phyloP scores from a whole-genome alignment of 345 rosid species.

The Melastoma malabathricum region DNA sequence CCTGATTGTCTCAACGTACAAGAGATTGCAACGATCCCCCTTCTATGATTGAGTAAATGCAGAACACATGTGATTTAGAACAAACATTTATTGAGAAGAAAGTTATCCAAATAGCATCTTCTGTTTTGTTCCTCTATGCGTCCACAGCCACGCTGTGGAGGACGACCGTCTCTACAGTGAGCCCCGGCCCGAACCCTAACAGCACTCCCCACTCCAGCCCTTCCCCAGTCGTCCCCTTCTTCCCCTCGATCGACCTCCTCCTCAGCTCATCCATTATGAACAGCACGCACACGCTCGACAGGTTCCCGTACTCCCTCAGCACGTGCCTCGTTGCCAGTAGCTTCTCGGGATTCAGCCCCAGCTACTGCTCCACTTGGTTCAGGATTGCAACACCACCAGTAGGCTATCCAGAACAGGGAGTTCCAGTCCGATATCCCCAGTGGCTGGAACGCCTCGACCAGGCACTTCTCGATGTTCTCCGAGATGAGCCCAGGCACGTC shows the following conservation, averaged over 20 bases:
- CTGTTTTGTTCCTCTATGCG: background rate
- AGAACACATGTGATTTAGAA: too few relatives aligned
- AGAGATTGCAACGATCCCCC: too few relatives aligned
- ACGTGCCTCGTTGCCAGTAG: constrained; percentile 25
- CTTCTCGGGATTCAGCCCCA: constrained; percentile 22
- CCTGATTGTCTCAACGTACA: too few relatives aligned
- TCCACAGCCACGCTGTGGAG: constrained; percentile 18
- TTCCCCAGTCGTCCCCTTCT: constrained; percentile 23
- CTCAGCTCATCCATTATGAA: constrained; percentile 38
- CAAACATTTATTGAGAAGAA: background rate
- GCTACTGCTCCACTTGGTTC: constrained; percentile 26
- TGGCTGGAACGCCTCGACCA: constrained; percentile 26
- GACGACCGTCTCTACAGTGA: constrained; percentile 35
- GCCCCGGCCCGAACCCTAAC: constrained; percentile 38
- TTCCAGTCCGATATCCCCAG: constrained; percentile 36
- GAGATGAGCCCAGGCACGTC: constrained; percentile 12
- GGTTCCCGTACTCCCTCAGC: constrained; percentile 28
- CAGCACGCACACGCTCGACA: constrained; percentile 31
- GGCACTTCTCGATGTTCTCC: constrained; percentile 20
- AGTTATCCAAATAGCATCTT: background rate
- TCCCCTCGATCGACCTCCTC: constrained; percentile 18
- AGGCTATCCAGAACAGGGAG: constrained; percentile 37
- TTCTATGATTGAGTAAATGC: too few relatives aligned
- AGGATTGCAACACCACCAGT: constrained; percentile 33
- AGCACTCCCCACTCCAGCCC: constrained; percentile 43